Conservation (phyloP, 352 stramenopile genomes). For the Halophytophthora batemanensis region DNA sequence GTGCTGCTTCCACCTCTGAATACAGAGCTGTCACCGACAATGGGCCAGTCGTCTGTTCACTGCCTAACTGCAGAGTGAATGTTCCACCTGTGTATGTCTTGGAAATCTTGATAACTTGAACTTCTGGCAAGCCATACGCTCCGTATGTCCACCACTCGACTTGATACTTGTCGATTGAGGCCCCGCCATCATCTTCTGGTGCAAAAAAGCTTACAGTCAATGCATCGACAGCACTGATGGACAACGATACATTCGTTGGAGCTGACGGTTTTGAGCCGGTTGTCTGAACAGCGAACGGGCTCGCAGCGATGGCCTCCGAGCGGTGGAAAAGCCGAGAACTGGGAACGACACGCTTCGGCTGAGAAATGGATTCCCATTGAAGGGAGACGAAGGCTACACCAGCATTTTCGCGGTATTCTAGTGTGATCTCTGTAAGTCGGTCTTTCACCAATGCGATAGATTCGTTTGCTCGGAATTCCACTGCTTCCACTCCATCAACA, state of each 20-base stretch:
- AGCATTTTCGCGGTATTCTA: conserved; percentile 94
- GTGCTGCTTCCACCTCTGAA: conserved; percentile 71
- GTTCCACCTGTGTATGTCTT: conserved; percentile 67
- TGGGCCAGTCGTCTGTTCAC: conserved; percentile 41
- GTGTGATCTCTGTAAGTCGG: conserved; percentile 77
- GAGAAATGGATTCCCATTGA: conserved; percentile 86
- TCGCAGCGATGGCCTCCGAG: conserved; percentile 48
- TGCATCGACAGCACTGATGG: conserved; percentile 42
- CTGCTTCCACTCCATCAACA: conserved; percentile 19
- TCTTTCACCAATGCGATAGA: conserved; percentile 65
- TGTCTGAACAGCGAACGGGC: conserved; percentile 60
- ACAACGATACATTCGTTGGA: conserved; percentile 35
- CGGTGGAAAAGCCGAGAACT: conserved; percentile 84
- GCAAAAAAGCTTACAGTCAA: conserved; percentile 86
- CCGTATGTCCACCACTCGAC: conserved; percentile 85
- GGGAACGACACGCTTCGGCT: conserved; percentile 87
- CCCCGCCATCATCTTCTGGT: conserved; percentile 84
- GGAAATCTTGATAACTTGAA: conserved; percentile 88
- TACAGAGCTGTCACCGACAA: conserved; percentile 52
- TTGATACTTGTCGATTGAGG: conserved; percentile 75
- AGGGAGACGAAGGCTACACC: conserved; percentile 83
- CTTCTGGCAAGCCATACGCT: conserved; percentile 44
- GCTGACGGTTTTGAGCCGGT: conserved; percentile 54
- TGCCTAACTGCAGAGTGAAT: conserved; percentile 76
- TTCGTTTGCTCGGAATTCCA: conserved; percentile 37